Base-by-base conservation (phyloP, 768 basidiomycete species). In the Rhodocollybia butyracea region DNA sequence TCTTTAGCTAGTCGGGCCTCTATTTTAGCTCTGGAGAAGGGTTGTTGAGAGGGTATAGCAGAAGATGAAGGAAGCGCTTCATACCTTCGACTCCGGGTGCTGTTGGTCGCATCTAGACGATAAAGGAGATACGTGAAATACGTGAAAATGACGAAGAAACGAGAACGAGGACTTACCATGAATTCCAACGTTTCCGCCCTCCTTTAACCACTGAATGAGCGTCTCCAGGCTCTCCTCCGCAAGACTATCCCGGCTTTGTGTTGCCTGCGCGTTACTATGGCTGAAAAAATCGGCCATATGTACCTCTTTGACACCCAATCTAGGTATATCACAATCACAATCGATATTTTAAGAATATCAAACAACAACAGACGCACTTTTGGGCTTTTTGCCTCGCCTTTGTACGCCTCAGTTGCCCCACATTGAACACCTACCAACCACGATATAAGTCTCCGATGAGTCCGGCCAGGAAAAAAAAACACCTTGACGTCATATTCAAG, bases 401-500 rank as follows among this genome's bases (percentile, higher is more conserved):
- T 1, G 89, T 88, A 27, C 94, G 83, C 55, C 95, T 82, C 22
- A 97, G 75, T 68, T 98, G 96, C 5, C 96, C 97, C 27, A 98
- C 97, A 66, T 99, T 98, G 78, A 98, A 98, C 5, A 98, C 97
- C 90, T 94, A 36, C 42, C n/a, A n/a, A n/a, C n/a, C 29, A 19
- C 41, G 6, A n/a, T 15, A 22, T 54, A 30, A 45, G 53, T n/a
- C 32, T 45, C 29, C 24, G 57, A 58, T 42, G 11, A 19, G 30
- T 10, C n/a, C 27, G 43, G 27, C 17, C n/a, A 19, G 43, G 19
- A 24, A 10, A 19, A 22, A 34, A 12, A 36, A 21, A 32, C 31
- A 87, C 92, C 79, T 94, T 91, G 61, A 97, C 96, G 61, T 96
- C 85, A 68, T 98, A 99, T 70, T 99, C 97, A 42, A 99, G 81